Percentiles rank a stretch among this genome's conserved stretches.
Evolutionary conservation across 345 rosid genomes (phyloP).

Genomic region (Sisymbrium irio): DNA sequence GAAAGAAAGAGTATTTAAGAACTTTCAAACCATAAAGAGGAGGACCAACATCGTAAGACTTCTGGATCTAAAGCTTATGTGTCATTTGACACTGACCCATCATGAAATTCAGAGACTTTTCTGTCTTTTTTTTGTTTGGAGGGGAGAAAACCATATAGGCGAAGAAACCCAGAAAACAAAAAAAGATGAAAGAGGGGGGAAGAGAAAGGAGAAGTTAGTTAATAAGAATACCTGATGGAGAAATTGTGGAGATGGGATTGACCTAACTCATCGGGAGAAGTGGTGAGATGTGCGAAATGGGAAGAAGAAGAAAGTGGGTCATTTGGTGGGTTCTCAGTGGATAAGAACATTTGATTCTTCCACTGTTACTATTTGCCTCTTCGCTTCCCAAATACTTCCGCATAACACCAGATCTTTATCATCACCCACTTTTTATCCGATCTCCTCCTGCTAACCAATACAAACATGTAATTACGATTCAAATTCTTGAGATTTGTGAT

Average conservation of each 20-base stretch:
- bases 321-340: slow-evolving; percentile 83
- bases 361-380: slow-evolving; percentile 48
- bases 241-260: slow-evolving; percentile 50
- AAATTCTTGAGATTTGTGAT: background rate
- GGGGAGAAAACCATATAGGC: background rate
- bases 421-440: background rate
- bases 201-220: background rate
- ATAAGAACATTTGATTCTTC: slow-evolving; percentile 55
- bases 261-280: slow-evolving; percentile 29
- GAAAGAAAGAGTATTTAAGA: background rate
- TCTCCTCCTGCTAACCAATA: background rate
- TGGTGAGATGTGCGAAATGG: slow-evolving; percentile 26
- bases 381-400: slow-evolving; percentile 49
- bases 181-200: background rate
- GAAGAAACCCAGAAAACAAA: slow-evolving; percentile 19
- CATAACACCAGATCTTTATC: slow-evolving; percentile 48
- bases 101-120: slow-evolving; percentile 22
- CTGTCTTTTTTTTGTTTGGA: background rate
- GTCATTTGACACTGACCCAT: slow-evolving; percentile 24
- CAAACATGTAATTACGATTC: background rate
- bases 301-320: slow-evolving; percentile 67
- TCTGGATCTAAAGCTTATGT: too few species aligned
- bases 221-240: slow-evolving; percentile 86
- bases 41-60: too few species aligned
- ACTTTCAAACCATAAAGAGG: too few species aligned